These are phyloP conservation scores for Monosporascus sp. DNA, from an alignment of 2,329 filamentous ascomycete species.

Conservation along the genomic window DNA sequence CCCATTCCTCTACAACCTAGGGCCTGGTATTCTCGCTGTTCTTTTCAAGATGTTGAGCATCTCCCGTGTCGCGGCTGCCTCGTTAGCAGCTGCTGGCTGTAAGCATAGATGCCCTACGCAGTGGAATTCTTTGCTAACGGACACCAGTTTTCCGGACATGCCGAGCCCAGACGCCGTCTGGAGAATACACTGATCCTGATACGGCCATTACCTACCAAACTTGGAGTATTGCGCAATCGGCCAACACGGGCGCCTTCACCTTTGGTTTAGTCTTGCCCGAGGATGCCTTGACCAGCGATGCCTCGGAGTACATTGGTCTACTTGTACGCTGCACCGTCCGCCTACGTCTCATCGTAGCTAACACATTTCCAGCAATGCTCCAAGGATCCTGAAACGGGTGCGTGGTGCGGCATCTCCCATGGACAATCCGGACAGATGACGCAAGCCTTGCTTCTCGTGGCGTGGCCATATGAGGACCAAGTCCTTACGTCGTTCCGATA, in stretches of 20 bases:
- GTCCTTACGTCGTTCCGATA: conserved; percentile 56
- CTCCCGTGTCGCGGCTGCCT: conserved; percentile 23
- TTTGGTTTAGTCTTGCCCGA: conserved; percentile 23
- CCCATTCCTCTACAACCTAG: conserved; percentile 12
- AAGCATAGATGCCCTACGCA: conserved; percentile 8
- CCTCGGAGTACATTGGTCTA: conserved; percentile 25
- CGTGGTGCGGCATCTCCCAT: conserved; percentile 27
- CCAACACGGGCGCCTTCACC: conserved; percentile 15
- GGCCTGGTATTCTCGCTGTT: conserved; percentile 18
- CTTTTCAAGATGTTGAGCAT: conserved; percentile 25
- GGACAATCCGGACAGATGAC: conserved; percentile 30
- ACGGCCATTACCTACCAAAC: conserved; percentile 26
- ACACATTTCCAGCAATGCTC: conserved; percentile 20
- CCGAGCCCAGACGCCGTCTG: conserved; percentile 20
- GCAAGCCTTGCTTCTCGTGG: conserved; percentile 45
- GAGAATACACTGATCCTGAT: conserved; percentile 22
- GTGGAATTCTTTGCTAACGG: conserved; percentile 9
- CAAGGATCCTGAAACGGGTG: conserved; percentile 5
- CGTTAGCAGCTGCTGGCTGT: conserved; percentile 23
- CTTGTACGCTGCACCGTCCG: conserved; percentile 17
- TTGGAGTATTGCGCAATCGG: conserved; percentile 10
- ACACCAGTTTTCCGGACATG: conserved; percentile 19
- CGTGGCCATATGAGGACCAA: conserved; percentile 49
- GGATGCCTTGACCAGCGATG: conserved; percentile 24
- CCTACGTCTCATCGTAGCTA: conserved; percentile 1